These are phyloP conservation scores for Coniochaeta sp. DNA, from an alignment of 2,329 filamentous ascomycete species.

Conservation along the genomic window DNA sequence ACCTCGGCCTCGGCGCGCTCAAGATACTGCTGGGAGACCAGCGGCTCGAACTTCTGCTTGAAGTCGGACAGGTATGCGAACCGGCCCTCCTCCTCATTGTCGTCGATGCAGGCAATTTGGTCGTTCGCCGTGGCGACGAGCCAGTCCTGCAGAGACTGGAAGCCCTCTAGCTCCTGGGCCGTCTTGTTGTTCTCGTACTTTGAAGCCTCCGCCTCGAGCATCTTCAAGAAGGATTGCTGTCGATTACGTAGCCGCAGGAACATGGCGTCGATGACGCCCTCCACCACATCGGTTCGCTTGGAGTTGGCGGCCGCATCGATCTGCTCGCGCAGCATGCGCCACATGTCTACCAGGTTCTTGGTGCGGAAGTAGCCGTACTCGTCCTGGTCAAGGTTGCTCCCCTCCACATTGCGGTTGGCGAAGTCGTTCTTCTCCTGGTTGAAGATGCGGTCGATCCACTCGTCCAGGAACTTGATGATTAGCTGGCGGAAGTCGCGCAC, in stretches of 20 bases:
- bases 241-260: conserved; percentile 76
- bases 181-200: conserved; percentile 57
- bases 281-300: conserved; percentile 79
- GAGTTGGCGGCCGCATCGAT: conserved; percentile 78
- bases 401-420: conserved; percentile 64
- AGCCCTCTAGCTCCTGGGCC: conserved; percentile 49
- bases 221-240: conserved; percentile 78
- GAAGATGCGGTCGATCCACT: conserved; percentile 96
- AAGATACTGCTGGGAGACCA: conserved; percentile 75
- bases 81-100: conserved; percentile 68
- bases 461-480: conserved; percentile 90
- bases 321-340: conserved; percentile 95
- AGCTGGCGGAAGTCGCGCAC: conserved; percentile 90
- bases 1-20: conserved; percentile 68
- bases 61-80: conserved; percentile 82
- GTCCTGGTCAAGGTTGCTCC: conserved; percentile 72
- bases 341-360: conserved; percentile 86
- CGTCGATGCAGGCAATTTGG: conserved; percentile 96
- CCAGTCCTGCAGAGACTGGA: conserved; percentile 88
- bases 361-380: conserved; percentile 88
- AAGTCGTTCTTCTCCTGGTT: conserved; percentile 76
- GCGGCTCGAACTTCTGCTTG: conserved; percentile 70
- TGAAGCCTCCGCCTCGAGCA: conserved; percentile 77
- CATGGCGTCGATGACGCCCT: conserved; percentile 95
- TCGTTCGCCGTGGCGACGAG: conserved; percentile 95